A percentile compares a stretch with the other conserved stretches of the same genome.
phyloP scores from a whole-genome alignment of 179 eudicot genomes.

The Carnegiea gigantea region DNA sequence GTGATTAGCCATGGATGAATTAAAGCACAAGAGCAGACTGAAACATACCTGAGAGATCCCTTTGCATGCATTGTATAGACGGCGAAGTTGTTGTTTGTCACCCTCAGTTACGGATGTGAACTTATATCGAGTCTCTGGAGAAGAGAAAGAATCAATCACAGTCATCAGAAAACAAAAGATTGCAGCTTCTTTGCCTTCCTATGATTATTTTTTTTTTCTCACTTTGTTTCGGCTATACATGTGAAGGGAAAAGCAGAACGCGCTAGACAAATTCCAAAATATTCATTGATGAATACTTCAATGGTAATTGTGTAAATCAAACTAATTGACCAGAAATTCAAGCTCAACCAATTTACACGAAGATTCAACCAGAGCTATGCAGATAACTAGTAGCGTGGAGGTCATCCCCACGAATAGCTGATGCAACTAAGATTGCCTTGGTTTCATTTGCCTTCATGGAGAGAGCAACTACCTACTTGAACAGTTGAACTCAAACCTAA shows the following conservation, averaged over 20 bases:
- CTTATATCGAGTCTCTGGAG: constrained; percentile 60
- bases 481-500: background rate
- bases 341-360: background rate
- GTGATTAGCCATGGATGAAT: background rate
- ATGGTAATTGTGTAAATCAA: background rate
- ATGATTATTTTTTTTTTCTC: background rate
- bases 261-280: background rate
- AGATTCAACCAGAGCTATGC: background rate
- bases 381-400: background rate
- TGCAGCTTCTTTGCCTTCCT: background rate
- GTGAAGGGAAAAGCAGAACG: background rate
- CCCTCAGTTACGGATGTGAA: constrained; percentile 51
- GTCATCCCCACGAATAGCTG: background rate
- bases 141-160: background rate
- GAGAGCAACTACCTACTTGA: no score
- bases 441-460: background rate
- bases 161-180: background rate
- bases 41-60: constrained; percentile 76
- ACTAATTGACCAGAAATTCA: no score
- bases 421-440: background rate
- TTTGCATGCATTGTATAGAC: constrained; percentile 79
- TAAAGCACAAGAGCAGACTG: background rate
- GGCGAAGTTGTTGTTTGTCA: constrained; percentile 64
- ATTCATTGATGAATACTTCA: background rate
- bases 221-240: background rate